These are phyloP conservation scores for Cocos nucifera DNA, from an alignment of 176 grass and related monocot genomes.

Conservation along the genomic window DNA sequence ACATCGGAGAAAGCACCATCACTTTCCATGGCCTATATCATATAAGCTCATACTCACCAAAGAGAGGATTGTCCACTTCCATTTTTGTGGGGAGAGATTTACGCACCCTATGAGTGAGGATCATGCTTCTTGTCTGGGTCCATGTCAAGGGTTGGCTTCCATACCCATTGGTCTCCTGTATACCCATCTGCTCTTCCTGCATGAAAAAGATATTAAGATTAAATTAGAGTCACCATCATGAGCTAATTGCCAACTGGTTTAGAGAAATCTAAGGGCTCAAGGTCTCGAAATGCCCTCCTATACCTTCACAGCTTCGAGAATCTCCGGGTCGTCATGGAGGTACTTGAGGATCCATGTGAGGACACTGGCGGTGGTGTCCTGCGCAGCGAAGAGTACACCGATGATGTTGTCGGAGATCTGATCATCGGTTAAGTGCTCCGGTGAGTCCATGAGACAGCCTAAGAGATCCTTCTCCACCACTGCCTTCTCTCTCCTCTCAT, in stretches of 20 bases:
- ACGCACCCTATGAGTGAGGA: constrained; percentile 64
- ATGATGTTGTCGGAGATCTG: constrained; percentile 90
- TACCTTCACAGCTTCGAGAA: constrained; percentile 54
- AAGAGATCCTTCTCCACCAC: constrained; percentile 47
- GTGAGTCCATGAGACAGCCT: constrained; percentile 55
- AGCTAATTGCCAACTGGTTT: no score
- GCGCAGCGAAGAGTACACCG: constrained; percentile 90
- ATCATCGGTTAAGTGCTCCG: constrained; percentile 47
- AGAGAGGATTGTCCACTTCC: neutral
- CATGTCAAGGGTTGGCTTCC: constrained; percentile 59
- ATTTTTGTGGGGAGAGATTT: neutral
- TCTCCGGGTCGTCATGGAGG: constrained; percentile 67
- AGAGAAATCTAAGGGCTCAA: no score
- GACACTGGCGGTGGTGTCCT: constrained; percentile 93
- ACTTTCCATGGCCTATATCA: constrained; percentile 29
- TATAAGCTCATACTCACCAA: constrained; percentile 1
- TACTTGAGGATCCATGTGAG: constrained; percentile 96
- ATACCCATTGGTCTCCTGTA: constrained; percentile 44
- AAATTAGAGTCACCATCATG: no score
- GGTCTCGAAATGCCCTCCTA: neutral
- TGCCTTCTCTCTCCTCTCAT: constrained; percentile 37
- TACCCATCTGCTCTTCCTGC: constrained; percentile 63
- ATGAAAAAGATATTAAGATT: neutral
- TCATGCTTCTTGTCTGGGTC: constrained; percentile 70
- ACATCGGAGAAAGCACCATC: constrained; percentile 15